Conservation (phyloP, 306 rosid species). For the Malus sylvestris region DNA sequence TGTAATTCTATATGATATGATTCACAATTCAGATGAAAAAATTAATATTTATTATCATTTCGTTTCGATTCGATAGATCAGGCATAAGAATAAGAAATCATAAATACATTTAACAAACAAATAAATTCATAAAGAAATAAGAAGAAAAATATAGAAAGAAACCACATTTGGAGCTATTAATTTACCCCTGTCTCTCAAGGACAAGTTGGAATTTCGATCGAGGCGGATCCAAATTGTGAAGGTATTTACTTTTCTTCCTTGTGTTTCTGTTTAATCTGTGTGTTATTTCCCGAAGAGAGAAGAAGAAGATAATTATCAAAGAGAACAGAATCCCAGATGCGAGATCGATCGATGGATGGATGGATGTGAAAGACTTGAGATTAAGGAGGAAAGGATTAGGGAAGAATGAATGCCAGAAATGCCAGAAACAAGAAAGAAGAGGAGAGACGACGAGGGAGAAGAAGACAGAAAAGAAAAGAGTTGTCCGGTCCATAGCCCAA, state of each 20-base stretch:
- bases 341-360: no score
- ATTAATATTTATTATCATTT: not conserved
- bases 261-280: not conserved
- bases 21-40: not conserved
- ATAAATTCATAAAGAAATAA: not conserved
- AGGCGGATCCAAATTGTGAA: constrained; percentile 1
- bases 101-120: no score
- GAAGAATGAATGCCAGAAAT: not conserved
- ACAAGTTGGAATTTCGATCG: not conserved
- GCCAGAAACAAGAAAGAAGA: not conserved
- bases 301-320: not conserved
- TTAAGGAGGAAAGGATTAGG: no score
- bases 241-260: not conserved
- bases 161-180: not conserved
- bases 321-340: not conserved
- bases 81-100: not conserved
- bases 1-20: no score
- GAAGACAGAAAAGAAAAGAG: not conserved
- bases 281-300: not conserved
- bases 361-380: no score
- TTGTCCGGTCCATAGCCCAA: constrained; percentile 9
- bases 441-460: not conserved
- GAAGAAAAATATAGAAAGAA: not conserved
- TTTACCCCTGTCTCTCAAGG: not conserved
- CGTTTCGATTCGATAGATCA: not conserved